Base-by-base conservation (phyloP, 768 basidiomycete species). In the Pleurotus ostreatus region DNA sequence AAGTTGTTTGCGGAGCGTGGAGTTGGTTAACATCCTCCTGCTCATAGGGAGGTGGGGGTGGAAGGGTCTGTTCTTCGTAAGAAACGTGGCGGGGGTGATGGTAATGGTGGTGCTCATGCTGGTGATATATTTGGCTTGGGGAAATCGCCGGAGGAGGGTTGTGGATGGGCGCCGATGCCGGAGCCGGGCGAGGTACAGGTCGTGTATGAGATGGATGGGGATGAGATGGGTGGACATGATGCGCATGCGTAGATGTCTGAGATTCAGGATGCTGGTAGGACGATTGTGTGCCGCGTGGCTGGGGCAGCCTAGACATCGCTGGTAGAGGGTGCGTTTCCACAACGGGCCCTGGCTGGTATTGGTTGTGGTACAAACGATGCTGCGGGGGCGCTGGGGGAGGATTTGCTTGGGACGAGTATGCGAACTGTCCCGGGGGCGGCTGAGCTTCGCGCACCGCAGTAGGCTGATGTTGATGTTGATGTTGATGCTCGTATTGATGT, bases 11-110 rank as follows among this genome's bases (percentile, higher is more conserved):
- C 30, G 30, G 30, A 11, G 30, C 30, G 2, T 34, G 30, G 9
- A 34, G 30, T 4, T 34, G 30, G 11, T 9, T 8, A 11, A 34
- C 30, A 4, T 34, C 30, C 2, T 4, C 13, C 1, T 59, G 60
- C 11, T 59, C 58, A 8, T 56, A 43, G 13, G 57, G 57, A 53
- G 62, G 59, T 9, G 59, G 20, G 38, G 61, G 66, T 20, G 48
- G 56, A 38, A 26, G 54, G 20, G 60, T 46, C 26, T 49, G 58
- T 53, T 44, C 22, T 8, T 38, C 18, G 5, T 55, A 40, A 55
- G 15, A 11, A n/a, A 26, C 20, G 30, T 23, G 30, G n/a, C 46
- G 54, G 11, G 54, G 44, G 34, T 55, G 53, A n/a, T 55, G 54
- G 26, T 45, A 55, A 18, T 56, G 61, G 8, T 59, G 59, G 5